A percentile compares a stretch with the other conserved stretches of the same genome.
Conservation (phyloP, 208 protist species). For the Leishmania guyanensis region DNA sequence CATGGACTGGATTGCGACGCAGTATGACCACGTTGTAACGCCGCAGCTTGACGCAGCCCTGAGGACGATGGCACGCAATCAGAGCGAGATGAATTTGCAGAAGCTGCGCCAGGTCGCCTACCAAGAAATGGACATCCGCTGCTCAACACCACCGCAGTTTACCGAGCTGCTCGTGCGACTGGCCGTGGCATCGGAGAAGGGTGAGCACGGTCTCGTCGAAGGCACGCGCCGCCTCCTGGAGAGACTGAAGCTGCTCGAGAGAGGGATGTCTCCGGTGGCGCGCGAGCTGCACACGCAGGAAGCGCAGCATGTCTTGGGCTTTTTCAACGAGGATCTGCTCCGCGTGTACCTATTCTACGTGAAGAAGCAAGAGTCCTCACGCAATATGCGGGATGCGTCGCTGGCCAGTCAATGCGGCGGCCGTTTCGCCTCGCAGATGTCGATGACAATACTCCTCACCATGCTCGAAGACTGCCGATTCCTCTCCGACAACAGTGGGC, state of each 20-base stretch:
- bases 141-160: slow-evolving; percentile 67
- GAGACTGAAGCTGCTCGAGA: slow-evolving; percentile 34
- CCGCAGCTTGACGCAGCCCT: slow-evolving; percentile 65
- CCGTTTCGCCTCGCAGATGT: slow-evolving; percentile 66
- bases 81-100: slow-evolving; percentile 45
- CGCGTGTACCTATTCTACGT: slow-evolving; percentile 87
- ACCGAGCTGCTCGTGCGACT: slow-evolving; percentile 77
- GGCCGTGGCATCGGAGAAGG: slow-evolving; percentile 35
- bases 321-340: slow-evolving; percentile 73
- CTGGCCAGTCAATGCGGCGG: slow-evolving; percentile 62
- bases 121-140: slow-evolving; percentile 82
- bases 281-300: slow-evolving; percentile 43
- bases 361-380: slow-evolving; percentile 62
- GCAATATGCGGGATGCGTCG: slow-evolving; percentile 33
- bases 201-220: slow-evolving; percentile 46
- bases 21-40: slow-evolving; percentile 79
- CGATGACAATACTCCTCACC: slow-evolving; percentile 41
- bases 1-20: slow-evolving; percentile 39
- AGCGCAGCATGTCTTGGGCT: slow-evolving; percentile 58
- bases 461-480: slow-evolving; percentile 81
- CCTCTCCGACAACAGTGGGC: slow-evolving; percentile 33
- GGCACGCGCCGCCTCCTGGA: slow-evolving; percentile 50
- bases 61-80: slow-evolving; percentile 38
- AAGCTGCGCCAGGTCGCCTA: slow-evolving; percentile 51
- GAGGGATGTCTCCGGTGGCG: slow-evolving; percentile 24